These are phyloP conservation scores for Brassica balearica DNA, from an alignment of 441 rosid genomes.

Conservation along the genomic window DNA sequence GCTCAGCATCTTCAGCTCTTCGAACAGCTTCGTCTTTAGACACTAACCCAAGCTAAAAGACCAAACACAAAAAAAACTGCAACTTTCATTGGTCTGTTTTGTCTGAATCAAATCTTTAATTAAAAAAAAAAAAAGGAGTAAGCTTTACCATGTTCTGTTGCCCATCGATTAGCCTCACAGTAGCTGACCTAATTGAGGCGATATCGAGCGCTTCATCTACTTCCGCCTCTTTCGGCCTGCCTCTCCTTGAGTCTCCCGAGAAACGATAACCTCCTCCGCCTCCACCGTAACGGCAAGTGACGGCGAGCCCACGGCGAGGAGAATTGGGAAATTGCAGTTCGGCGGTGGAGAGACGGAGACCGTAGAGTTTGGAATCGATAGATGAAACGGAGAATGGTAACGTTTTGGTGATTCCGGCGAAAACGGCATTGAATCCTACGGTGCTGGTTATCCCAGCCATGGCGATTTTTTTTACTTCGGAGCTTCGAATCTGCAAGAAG, in stretches of 20 bases:
- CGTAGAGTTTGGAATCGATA: conserved; percentile 50
- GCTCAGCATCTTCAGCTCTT: conserved; percentile 85
- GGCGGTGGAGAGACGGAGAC: conserved; percentile 50
- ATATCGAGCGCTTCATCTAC: conserved; percentile 72
- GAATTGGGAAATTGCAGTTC: conserved; percentile 39
- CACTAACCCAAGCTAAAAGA: conserved; percentile 78
- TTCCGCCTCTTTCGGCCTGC: conserved; percentile 53
- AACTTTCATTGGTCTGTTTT: conserved; percentile 11
- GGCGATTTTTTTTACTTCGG: conserved; percentile 32
- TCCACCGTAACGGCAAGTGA: conserved; percentile 63
- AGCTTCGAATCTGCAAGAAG: conserved; percentile 20
- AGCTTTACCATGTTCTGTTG: conserved; percentile 80
- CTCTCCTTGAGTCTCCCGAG: conserved; percentile 53
- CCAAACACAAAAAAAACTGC: conserved; percentile 4
- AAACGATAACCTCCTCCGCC: conserved; percentile 51
- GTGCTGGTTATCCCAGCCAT: conserved; percentile 75
- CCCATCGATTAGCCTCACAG: conserved; percentile 82
- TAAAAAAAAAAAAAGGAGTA: neutral
- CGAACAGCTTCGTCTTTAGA: conserved; percentile 74
- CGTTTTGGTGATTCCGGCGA: conserved; percentile 40
- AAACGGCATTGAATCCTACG: conserved; percentile 48
- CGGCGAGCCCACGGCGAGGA: conserved; percentile 40
- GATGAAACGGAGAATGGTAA: conserved; percentile 41
- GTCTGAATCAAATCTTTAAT: conserved; percentile 16
- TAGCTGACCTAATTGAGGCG: conserved; percentile 65